Evolutionary conservation across 495 filamentous ascomycete genomes (phyloP), one percentile per base, ranked within the genome.

Genomic region (Aspergillus biplanus): DNA sequence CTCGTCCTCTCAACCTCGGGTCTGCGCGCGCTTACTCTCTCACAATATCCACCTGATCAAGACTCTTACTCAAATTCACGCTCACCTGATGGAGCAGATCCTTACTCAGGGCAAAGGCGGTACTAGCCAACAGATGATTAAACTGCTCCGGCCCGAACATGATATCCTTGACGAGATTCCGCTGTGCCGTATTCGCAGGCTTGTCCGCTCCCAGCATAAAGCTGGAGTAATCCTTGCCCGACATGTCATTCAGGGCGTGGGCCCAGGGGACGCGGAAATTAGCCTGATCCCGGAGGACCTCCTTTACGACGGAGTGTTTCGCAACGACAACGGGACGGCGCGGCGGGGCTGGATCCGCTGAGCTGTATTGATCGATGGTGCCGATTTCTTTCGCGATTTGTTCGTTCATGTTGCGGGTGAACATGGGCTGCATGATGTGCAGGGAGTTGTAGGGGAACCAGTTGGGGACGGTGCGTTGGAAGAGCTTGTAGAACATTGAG

Each of bases 391-490:
- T 54, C 21, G 72, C 62, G 34, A 74, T 66, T 32, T 67, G 47
- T 50, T 58, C 58, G 54, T 75, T 75, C 56, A 58, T 67, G 21
- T 67, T 62, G 21, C 54, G 50, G 15, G 73, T 75, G 58, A 67
- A 73, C 49, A 71, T 66, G 5, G 71, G 73, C 56, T 75, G 72
- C 48, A 65, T 66, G 49, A 63, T 52, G 54, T 66, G 66, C 39
- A 74, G 50, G 4, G 70, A 72, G 57, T 74, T 67, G 44, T 71
- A 74, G 0, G 67, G 66, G 59, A 71, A 74, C 65, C 65, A 74
- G 2, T 57, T 67, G 5, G 71, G 71, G 6, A 74, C 64, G 7
- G 68, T 66, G 0, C 71, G 66, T 39, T 74, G 70, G 33, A 71
- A 52, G 39, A 74, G 50, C 9, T 66, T 65, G 48, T 74, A 61